Evolutionary conservation across 805 yeast species (phyloP).

Genomic region (Ogataea salicorniae): DNA sequence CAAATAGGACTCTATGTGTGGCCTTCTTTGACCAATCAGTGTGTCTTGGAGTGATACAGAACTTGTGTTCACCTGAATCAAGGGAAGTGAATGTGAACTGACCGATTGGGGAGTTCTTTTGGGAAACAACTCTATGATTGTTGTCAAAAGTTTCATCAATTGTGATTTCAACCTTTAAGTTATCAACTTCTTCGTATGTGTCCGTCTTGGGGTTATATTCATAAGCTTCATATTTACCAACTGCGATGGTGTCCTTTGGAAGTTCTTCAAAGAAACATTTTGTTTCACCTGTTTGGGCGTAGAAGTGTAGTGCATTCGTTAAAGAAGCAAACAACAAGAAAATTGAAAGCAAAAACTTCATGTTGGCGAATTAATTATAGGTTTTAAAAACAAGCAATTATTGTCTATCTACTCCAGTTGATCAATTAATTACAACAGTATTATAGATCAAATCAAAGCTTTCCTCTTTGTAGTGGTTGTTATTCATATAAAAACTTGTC

Average conservation of each 20-base stretch:
- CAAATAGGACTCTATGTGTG: conserved; percentile 64
- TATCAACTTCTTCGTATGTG: conserved; percentile 48
- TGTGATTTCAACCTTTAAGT: conserved; percentile 58
- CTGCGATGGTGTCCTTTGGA: conserved; percentile 71
- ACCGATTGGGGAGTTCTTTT: conserved; percentile 58
- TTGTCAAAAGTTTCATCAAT: conserved; percentile 77
- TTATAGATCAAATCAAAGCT: background rate
- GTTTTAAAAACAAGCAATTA: background rate
- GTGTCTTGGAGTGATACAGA: conserved; percentile 58
- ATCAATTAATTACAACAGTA: background rate
- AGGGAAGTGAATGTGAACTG: conserved; percentile 70
- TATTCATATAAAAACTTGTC: too few species aligned
- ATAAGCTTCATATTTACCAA: conserved; percentile 69
- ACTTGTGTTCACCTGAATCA: conserved; percentile 74
- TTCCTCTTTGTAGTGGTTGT: too few species aligned
- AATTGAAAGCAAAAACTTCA: conserved; percentile 7
- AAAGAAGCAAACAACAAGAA: conserved; percentile 13
- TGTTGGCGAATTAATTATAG: background rate
- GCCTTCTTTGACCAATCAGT: conserved; percentile 41
- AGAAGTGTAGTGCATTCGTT: conserved; percentile 62
- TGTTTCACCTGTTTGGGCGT: conserved; percentile 67
- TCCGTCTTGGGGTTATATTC: conserved; percentile 46
- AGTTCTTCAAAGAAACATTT: conserved; percentile 84
- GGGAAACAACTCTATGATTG: conserved; percentile 69
- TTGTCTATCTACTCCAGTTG: background rate